Conservation (phyloP, 768 basidiomycete genomes). For the Russula compacta region DNA sequence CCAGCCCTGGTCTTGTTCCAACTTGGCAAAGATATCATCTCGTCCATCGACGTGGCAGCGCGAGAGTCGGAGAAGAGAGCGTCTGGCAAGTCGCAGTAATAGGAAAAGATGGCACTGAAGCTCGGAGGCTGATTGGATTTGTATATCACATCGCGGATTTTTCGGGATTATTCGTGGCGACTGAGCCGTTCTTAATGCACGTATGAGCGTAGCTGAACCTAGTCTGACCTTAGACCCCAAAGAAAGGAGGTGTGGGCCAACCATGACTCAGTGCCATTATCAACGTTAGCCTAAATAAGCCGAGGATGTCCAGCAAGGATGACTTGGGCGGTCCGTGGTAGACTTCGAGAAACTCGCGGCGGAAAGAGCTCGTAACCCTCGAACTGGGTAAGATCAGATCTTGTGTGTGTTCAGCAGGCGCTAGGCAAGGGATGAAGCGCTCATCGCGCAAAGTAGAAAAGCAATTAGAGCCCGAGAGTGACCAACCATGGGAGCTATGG, state of each 20-base stretch:
- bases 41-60: slow-evolving; percentile 31
- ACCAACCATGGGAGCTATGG: neutral
- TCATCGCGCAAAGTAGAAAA: neutral
- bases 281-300: neutral
- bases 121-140: neutral
- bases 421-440: neutral
- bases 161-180: slow-evolving; percentile 9
- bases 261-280: neutral
- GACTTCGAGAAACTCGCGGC: neutral
- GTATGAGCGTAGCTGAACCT: neutral
- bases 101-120: neutral
- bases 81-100: slow-evolving; percentile 28
- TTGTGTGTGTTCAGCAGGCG: no score
- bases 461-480: no score
- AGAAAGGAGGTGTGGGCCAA: neutral
- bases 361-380: neutral
- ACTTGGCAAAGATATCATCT: slow-evolving; percentile 54
- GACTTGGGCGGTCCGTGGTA: neutral
- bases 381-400: slow-evolving; percentile 1
- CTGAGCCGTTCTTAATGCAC: neutral
- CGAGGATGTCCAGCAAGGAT: neutral
- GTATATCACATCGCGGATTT: neutral
- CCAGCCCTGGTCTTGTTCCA: slow-evolving; percentile 50
- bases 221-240: neutral
- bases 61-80: slow-evolving; percentile 24